Percentiles rank a stretch among this genome's conserved stretches.
phyloP scores from a whole-genome alignment of 164 flowering plant genomes.

The Tinospora cordifolia region DNA sequence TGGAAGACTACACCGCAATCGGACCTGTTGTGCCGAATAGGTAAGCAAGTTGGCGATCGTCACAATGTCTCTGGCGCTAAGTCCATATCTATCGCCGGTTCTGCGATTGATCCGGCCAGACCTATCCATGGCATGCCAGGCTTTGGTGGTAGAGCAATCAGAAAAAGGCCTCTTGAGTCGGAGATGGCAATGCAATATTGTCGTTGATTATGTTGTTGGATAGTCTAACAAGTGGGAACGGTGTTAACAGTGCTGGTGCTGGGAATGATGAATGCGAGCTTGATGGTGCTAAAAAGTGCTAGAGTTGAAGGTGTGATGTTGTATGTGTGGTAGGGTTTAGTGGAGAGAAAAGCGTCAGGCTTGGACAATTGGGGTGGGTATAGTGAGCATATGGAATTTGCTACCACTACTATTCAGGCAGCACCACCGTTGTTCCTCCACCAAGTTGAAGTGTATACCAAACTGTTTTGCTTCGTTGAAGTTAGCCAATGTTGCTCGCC shows the following conservation, averaged over 20 bases:
- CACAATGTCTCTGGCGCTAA: constrained; percentile 50
- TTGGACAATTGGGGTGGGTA: constrained; percentile 90
- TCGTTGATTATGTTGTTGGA: constrained; percentile 96
- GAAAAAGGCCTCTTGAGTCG: constrained; percentile 6
- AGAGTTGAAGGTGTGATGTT: constrained; percentile 96
- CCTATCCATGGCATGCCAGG: constrained; percentile 65
- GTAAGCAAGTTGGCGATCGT: constrained; percentile 27
- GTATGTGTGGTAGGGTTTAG: constrained; percentile 99
- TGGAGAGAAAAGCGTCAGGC: constrained; percentile 75
- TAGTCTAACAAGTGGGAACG: constrained; percentile 63
- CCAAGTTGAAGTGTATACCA: too few species aligned
- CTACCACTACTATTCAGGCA: too few species aligned
- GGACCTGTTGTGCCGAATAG: constrained; percentile 33
- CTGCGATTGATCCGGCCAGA: constrained; percentile 41
- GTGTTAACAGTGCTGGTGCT: constrained; percentile 59
- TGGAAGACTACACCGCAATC: constrained; percentile 38
- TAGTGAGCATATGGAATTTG: constrained; percentile 59
- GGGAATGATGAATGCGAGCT: constrained; percentile 81
- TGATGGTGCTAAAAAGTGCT: constrained; percentile 84
- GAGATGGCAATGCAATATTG: constrained; percentile 20
- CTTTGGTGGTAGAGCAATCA: constrained; percentile 30
- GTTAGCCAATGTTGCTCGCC: too few species aligned
- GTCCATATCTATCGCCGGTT: constrained; percentile 50
- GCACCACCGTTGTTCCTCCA: too few species aligned
- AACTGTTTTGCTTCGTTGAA: too few species aligned